Base-by-base conservation (phyloP, 1,139 yeast genomes). In the Taphrina sp. region DNA sequence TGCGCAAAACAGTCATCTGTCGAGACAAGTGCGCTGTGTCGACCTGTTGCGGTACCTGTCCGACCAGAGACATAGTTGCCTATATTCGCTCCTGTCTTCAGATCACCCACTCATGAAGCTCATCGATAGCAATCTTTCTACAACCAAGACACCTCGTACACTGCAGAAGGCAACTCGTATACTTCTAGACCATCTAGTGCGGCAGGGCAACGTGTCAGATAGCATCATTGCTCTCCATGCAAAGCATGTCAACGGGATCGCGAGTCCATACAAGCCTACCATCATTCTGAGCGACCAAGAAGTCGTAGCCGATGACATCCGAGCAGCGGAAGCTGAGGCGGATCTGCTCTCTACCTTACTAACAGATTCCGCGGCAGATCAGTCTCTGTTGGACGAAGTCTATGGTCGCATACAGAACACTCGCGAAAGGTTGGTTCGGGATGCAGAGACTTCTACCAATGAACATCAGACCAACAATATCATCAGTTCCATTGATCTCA, bases 31-130 rank as follows among this genome's bases (percentile, higher is more conserved):
- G 12, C 46, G 54, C 10, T 49, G 54, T 20, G 39, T 49, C 3
- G 54, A 49, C 31, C 35, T 49, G 19, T 17, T 49, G 23, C 54
- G 54, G 20, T 49, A 49, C 39, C 45, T 49, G 23, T 49, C 54
- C 10, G 54, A 49, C 14, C 44, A 42, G 24, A 35, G 31, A 17
- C 46, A 49, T 22, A 39, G 31, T 33, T 45, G 39, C 24, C 46
- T 49, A n/a, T 39, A 31, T 24, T 33, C 33, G 4, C 54, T 49
- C 17, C 37, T 49, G 14, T 19, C 17, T 22, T 46, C 29, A 19
- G 44, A 37, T 8, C 38, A 38, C 17, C 44, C 54, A 17, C 28
- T 49, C 3, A 31, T 49, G 19, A 28, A 31, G 19, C 39, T 33
- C 12, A 33, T 49, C n/a, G 54, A 49, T 23, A 31, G 17, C 20